Evolutionary conservation across 1,284 basidiomycete genomes (phyloP).

Genomic region (Thecaphora frezii): DNA sequence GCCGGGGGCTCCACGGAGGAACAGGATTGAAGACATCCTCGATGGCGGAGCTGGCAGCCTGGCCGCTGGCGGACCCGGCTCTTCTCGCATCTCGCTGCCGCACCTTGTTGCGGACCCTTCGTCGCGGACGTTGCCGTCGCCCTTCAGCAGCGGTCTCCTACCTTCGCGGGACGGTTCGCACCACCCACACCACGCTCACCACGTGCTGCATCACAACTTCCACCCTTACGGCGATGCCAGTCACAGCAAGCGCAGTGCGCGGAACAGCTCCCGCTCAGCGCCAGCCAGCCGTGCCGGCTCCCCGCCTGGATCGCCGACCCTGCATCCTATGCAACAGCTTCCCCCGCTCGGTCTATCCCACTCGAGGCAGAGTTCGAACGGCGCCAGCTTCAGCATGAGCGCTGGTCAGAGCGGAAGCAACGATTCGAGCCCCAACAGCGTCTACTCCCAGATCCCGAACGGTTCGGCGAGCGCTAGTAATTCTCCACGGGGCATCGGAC

Average conservation of each 20-base stretch:
- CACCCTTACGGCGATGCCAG: constrained; percentile 32
- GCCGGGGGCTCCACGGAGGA: constrained; percentile 14
- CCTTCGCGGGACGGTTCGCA: constrained; percentile 24
- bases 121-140: constrained; percentile 39
- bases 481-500: constrained; percentile 19
- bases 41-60: constrained; percentile 33
- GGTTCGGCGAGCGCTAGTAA: constrained; percentile 16
- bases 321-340: constrained; percentile 15
- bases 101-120: constrained; percentile 33
- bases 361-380: constrained; percentile 38
- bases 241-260: constrained; percentile 19
- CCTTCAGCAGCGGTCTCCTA: constrained; percentile 14
- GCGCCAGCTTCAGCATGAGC: constrained; percentile 20
- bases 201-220: constrained; percentile 38
- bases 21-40: constrained; percentile 38
- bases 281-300: constrained; percentile 39
- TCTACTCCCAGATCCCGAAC: constrained; percentile 25
- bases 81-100: constrained; percentile 24
- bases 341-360: constrained; percentile 25
- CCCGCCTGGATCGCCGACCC: constrained; percentile 36
- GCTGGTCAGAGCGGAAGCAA: constrained; percentile 18
- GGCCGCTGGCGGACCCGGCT: constrained; percentile 10
- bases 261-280: constrained; percentile 43
- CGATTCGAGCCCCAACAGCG: constrained; percentile 32
- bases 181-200: constrained; percentile 33